Percentiles rank a stretch among this genome's conserved stretches.
phyloP scores from a whole-genome alignment of 2,329 filamentous ascomycete species.

The Neonectria coccinea region DNA sequence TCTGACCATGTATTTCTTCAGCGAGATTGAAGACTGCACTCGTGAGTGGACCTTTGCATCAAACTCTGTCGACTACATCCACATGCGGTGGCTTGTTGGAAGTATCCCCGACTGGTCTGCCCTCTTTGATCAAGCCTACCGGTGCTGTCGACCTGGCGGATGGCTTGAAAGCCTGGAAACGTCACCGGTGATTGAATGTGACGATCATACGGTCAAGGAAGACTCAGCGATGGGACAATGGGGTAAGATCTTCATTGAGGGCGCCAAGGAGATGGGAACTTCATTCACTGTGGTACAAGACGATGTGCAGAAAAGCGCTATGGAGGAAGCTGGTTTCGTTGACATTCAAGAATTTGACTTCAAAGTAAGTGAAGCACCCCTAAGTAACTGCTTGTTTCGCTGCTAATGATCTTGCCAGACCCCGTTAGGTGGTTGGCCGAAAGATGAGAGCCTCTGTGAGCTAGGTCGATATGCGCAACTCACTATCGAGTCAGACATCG shows the following conservation, averaged over 20 bases:
- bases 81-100: conserved; percentile 31
- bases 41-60: conserved; percentile 24
- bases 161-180: conserved; percentile 29
- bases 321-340: conserved; percentile 26
- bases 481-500: conserved; percentile 31
- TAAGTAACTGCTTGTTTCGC: too few relatives aligned
- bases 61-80: conserved; percentile 22
- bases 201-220: conserved; percentile 21
- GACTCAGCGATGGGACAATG: conserved; percentile 21
- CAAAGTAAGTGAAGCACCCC: conserved; percentile 5
- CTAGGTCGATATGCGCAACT: conserved; percentile 26
- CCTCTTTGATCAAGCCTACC: conserved; percentile 22
- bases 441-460: conserved; percentile 19
- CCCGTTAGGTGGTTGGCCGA: conserved; percentile 27
- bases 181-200: conserved; percentile 20
- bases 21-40: conserved; percentile 31
- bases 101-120: conserved; percentile 25
- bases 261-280: conserved; percentile 19
- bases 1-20: neutral
- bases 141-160: conserved; percentile 21
- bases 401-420: too few relatives aligned
- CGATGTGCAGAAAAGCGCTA: conserved; percentile 12
- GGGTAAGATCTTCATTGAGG: conserved; percentile 31
- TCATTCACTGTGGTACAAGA: conserved; percentile 26
- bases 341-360: conserved; percentile 22